Percentiles rank a stretch among this genome's conserved stretches.
phyloP scores from a whole-genome alignment of 2,329 filamentous ascomycete genomes.

The Penicillium sp. region DNA sequence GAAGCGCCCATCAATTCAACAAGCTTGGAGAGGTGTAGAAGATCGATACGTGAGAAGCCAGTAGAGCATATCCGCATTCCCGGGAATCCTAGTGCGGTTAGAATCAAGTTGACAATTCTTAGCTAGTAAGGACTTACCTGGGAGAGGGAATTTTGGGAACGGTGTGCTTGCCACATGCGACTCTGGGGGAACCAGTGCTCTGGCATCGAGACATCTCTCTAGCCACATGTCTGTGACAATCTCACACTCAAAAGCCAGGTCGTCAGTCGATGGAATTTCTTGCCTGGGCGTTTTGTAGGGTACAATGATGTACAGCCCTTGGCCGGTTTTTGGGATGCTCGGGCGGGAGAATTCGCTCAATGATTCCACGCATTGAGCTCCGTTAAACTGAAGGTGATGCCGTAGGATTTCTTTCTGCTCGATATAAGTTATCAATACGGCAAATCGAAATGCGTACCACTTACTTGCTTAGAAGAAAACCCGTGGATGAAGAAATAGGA shows the following conservation, averaged over 20 bases:
- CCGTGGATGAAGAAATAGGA: constrained; percentile 58
- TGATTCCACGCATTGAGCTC: constrained; percentile 36
- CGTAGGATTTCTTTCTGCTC: constrained; percentile 34
- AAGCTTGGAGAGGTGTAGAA: constrained; percentile 75
- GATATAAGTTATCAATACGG: constrained; percentile 10
- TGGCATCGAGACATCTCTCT: constrained; percentile 77
- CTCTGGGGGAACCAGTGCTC: constrained; percentile 62
- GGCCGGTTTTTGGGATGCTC: constrained; percentile 31
- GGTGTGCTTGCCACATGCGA: constrained; percentile 71
- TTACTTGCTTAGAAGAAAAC: constrained; percentile 51
- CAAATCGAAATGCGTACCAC: constrained; percentile 17
- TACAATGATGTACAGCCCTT: constrained; percentile 38
- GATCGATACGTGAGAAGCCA: constrained; percentile 75
- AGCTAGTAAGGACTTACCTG: constrained; percentile 34
- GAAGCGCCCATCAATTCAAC: constrained; percentile 70
- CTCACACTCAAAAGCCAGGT: constrained; percentile 41
- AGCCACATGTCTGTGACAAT: constrained; percentile 87
- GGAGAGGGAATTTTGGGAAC: constrained; percentile 64
- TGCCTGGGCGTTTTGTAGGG: constrained; percentile 34
- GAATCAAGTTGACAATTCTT: not conserved
- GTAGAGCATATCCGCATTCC: constrained; percentile 71
- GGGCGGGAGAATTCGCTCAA: constrained; percentile 32
- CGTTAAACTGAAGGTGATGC: constrained; percentile 40
- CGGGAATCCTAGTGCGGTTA: constrained; percentile 53
- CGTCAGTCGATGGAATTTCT: constrained; percentile 36